Evolutionary conservation across 805 yeast genomes (phyloP), one percentile per base, ranked within the genome.

Genomic region (Brettanomyces bruxellensis): DNA sequence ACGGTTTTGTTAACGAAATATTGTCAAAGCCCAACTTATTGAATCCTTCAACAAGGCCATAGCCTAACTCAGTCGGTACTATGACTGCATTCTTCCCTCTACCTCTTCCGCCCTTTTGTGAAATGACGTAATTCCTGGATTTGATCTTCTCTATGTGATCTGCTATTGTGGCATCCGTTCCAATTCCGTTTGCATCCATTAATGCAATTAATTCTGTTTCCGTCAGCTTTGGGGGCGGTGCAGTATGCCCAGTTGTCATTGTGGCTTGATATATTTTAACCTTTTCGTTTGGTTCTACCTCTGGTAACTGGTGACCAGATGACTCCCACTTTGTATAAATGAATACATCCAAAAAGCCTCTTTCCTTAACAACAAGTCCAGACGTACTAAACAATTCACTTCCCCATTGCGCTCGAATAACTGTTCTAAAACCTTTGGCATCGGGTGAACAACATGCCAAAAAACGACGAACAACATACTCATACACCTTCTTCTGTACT

Each of bases 81-180:
- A 93, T 64, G 43, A 70, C 68, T 1, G 66, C 66, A 24, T 68
- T 67, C 40, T 65, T 66, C 4, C 52, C 52, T 49, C 65, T 69
- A 8, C 71, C 68, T 9, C 32, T 6, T 41, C 70, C 38, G 5
- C 62, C 67, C 45, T 61, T 65, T 14, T 52, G 53, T 52, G 73
- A 79, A 14, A 63, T 65, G 4, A 86, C 76, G 56, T 90, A 95
- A 18, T 79, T 78, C 45, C 99, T 66, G 9, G 63, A 62, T 28
- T 75, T 66, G 39, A 93, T 80, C 58, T 86, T 90, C 48, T 85
- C 89, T 36, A 93, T 93, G 64, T 93, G 99, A 39, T 93, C 99
- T 0, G 98, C 99, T 64, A 93, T 95, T 0, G 99, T 93, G 1
- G 99, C 99, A 68, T 93, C 99, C 0, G 99, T 93, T 3, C 99